Percentiles rank a stretch among this genome's conserved stretches.
Conservation (phyloP, 306 rosid genomes). For the Aeschynomene evenia region DNA sequence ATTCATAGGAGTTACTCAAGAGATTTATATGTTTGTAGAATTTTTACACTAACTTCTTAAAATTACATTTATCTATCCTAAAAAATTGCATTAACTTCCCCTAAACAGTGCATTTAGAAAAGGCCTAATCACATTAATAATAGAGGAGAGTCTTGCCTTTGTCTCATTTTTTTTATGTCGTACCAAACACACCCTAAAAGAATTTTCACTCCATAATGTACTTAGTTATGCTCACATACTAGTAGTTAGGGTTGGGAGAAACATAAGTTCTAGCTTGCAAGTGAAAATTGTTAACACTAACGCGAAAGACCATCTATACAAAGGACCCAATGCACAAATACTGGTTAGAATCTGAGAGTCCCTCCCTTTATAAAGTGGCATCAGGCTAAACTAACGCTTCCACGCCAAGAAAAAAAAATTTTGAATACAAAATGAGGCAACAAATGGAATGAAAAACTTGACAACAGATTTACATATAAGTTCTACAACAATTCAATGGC, state of each 20-base stretch:
- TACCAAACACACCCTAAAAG: no score
- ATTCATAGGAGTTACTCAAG: no score
- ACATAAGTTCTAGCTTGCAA: neutral
- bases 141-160: no score
- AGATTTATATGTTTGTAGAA: no score
- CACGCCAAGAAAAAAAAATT: slow-evolving; percentile 18
- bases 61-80: no score
- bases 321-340: slow-evolving; percentile 27
- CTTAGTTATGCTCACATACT: no score
- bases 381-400: slow-evolving; percentile 24
- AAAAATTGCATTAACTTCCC: no score
- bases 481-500: slow-evolving; percentile 40
- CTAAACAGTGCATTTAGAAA: no score
- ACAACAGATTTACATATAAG: slow-evolving; percentile 62
- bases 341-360: slow-evolving; percentile 9
- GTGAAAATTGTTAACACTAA: slow-evolving; percentile 6
- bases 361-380: slow-evolving; percentile 24
- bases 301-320: slow-evolving; percentile 30
- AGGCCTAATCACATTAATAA: no score
- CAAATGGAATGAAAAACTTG: slow-evolving; percentile 45
- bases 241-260: neutral
- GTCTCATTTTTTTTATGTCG: no score
- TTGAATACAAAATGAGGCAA: slow-evolving; percentile 39
- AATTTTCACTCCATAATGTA: no score
- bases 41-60: no score